These are phyloP conservation scores for Chrysoporthe austroafricana DNA, from an alignment of 2,329 filamentous ascomycete species.

Conservation along the genomic window DNA sequence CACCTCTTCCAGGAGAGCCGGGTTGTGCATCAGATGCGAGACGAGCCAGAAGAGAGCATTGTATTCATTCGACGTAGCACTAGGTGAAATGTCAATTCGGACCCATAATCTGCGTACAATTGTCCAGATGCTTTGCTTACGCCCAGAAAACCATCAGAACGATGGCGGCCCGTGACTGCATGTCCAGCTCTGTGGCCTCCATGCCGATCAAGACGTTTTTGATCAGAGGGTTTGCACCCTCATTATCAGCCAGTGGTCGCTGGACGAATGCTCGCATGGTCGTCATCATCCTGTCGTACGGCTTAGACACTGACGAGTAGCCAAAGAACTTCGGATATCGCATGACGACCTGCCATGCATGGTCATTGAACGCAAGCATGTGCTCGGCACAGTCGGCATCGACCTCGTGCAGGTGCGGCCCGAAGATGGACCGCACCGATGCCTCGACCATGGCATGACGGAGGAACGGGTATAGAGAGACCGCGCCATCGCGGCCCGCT, in stretches of 20 bases:
- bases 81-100: background rate
- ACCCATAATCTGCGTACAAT: background rate
- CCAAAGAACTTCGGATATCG: constrained; percentile 1
- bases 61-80: constrained; percentile 9
- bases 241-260: background rate
- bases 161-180: constrained; percentile 4
- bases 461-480: background rate
- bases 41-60: constrained; percentile 10
- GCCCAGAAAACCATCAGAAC: constrained; percentile 16
- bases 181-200: constrained; percentile 2
- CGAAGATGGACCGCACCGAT: constrained; percentile 5
- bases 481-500: background rate
- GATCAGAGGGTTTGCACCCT: constrained; percentile 3
- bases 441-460: constrained; percentile 8
- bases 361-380: constrained; percentile 11
- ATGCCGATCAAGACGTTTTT: background rate
- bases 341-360: constrained; percentile 12
- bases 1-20: background rate
- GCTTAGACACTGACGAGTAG: background rate
- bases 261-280: constrained; percentile 9
- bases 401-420: constrained; percentile 9
- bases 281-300: constrained; percentile 1
- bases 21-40: constrained; percentile 6
- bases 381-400: constrained; percentile 1
- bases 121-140: background rate